These are phyloP conservation scores for Penicillium vulpinum DNA, from an alignment of 2,329 filamentous ascomycete species.

Conservation along the genomic window DNA sequence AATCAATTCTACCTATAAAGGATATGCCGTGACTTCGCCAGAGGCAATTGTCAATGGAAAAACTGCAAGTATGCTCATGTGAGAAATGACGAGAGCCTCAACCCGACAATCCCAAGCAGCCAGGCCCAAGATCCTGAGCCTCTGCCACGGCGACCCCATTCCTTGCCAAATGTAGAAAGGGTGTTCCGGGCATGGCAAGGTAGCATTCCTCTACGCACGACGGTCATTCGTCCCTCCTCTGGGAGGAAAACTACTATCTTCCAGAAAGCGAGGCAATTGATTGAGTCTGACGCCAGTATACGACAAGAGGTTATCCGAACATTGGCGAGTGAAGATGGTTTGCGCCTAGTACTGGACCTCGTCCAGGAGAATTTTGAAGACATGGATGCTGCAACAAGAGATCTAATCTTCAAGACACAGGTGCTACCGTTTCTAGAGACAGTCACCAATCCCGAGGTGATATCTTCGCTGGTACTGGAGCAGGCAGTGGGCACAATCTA, in stretches of 20 bases:
- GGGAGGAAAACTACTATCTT: constrained; percentile 23
- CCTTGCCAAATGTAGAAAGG: neutral
- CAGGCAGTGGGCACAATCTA: constrained; percentile 46
- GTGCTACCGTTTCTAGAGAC: constrained; percentile 45
- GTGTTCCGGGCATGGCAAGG: constrained; percentile 7
- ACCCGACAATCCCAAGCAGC: neutral
- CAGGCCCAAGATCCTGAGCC: neutral
- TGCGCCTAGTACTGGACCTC: constrained; percentile 31
- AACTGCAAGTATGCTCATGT: constrained; percentile 17
- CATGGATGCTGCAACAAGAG: constrained; percentile 18
- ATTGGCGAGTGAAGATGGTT: constrained; percentile 32
- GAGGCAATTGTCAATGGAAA: constrained; percentile 7
- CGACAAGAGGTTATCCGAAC: constrained; percentile 32
- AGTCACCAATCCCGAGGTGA: constrained; percentile 44
- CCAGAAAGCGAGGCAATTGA: constrained; percentile 23
- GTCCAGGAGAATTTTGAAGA: constrained; percentile 21
- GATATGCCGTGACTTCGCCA: constrained; percentile 10
- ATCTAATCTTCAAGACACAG: constrained; percentile 22
- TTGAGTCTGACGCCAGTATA: constrained; percentile 21
- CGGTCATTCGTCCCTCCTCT: neutral
- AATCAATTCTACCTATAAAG: neutral
- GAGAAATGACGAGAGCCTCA: neutral
- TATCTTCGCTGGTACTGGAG: constrained; percentile 46
- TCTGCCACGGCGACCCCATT: neutral
- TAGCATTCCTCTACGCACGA: neutral